Percentiles rank a stretch among this genome's conserved stretches.
Conservation (phyloP, 371 early-diverging fungal genomes). For the Mortierella sp. region DNA sequence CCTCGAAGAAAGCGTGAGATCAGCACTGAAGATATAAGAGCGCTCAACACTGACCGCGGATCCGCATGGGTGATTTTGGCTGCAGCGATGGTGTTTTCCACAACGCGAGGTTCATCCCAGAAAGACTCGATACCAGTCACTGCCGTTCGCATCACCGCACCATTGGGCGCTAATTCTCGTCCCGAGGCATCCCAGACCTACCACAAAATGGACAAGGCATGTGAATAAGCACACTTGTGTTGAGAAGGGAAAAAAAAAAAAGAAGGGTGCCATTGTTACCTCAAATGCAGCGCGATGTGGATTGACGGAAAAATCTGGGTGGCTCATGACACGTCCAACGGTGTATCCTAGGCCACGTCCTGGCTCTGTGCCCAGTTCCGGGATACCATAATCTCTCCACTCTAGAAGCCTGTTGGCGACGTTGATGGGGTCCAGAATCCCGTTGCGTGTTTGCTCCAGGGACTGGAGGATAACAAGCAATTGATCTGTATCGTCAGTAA, state of each 20-base stretch:
- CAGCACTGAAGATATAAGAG: conserved; percentile 65
- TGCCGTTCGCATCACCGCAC: conserved; percentile 71
- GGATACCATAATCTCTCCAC: conserved; percentile 62
- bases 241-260: neutral
- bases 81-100: conserved; percentile 65
- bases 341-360: conserved; percentile 63
- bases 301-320: conserved; percentile 53
- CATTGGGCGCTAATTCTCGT: conserved; percentile 63
- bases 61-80: conserved; percentile 74
- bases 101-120: conserved; percentile 70
- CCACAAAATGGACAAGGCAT: too few species aligned
- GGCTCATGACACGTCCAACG: conserved; percentile 58
- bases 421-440: conserved; percentile 58
- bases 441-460: conserved; percentile 57
- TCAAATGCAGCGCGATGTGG: conserved; percentile 55
- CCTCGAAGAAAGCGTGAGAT: conserved; percentile 63
- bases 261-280: conserved; percentile 15
- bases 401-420: conserved; percentile 60
- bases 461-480: conserved; percentile 65
- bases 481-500: conserved; percentile 78
- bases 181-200: conserved; percentile 44
- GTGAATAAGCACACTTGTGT: neutral
- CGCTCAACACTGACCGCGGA: conserved; percentile 69
- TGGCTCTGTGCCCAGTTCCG: conserved; percentile 59
- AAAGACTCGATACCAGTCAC: conserved; percentile 65